These are phyloP conservation scores for Cicer cuneatum DNA, from an alignment of 306 rosid genomes.

Conservation along the genomic window DNA sequence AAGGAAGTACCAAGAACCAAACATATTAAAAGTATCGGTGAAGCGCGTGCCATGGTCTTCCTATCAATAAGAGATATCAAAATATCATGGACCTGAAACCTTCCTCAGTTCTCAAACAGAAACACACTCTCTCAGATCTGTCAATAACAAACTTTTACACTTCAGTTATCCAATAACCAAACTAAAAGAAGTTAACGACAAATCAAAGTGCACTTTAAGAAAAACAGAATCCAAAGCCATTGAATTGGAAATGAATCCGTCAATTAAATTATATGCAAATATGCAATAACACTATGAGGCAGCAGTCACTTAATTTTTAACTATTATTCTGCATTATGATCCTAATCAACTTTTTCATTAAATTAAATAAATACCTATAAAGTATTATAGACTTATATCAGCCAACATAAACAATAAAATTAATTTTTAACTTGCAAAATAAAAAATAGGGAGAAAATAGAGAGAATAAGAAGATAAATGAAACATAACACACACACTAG, in stretches of 20 bases:
- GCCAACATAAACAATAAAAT: conserved; percentile 19
- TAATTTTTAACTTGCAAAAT: not conserved
- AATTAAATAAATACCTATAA: not conserved
- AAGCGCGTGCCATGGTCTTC: conserved; percentile 70
- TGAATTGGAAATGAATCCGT: conserved; percentile 5
- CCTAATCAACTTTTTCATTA: conserved; percentile 37
- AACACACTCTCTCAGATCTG: conserved; percentile 42
- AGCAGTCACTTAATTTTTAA: conserved; percentile 14
- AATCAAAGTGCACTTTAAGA: conserved; percentile 26
- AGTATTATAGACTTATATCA: not conserved
- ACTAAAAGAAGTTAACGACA: conserved; percentile 18
- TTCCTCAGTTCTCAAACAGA: conserved; percentile 43
- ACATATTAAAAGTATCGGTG: conserved; percentile 67
- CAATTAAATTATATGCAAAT: not conserved
- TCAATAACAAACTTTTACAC: conserved; percentile 34
- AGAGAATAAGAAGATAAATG: not conserved
- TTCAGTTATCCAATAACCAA: conserved; percentile 35
- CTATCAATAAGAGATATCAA: conserved; percentile 51
- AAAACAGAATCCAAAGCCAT: conserved; percentile 24
- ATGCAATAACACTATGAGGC: conserved; percentile 1
- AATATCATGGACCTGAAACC: conserved; percentile 46
- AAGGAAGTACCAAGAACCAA: conserved; percentile 81
- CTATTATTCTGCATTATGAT: not conserved
- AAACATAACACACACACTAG: conserved; percentile 3
- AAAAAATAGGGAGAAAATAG: not conserved